These are phyloP conservation scores for Brassica incana DNA, from an alignment of 345 rosid genomes.

Conservation along the genomic window DNA sequence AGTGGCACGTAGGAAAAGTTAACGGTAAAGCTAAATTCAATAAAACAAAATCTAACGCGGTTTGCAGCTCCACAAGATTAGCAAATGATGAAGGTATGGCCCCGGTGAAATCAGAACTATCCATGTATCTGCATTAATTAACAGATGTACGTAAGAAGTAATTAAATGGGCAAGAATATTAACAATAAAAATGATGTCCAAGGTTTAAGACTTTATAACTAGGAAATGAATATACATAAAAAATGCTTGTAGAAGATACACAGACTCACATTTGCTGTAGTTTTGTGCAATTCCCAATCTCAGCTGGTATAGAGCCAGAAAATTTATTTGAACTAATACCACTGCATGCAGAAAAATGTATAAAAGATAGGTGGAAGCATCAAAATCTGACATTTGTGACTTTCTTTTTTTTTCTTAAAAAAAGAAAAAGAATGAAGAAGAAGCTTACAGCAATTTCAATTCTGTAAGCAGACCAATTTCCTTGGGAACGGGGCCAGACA, in stretches of 20 bases:
- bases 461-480: constrained; percentile 44
- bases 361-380: background rate
- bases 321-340: constrained; percentile 56
- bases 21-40: background rate
- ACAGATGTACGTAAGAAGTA: constrained; percentile 17
- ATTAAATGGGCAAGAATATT: no score
- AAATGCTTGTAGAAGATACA: no score
- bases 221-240: no score
- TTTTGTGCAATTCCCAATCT: constrained; percentile 56
- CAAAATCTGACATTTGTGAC: background rate
- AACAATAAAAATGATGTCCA: no score
- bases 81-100: constrained; percentile 57
- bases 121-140: constrained; percentile 46
- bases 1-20: no score
- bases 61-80: constrained; percentile 32
- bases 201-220: no score
- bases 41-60: constrained; percentile 25
- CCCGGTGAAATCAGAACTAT: constrained; percentile 61
- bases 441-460: constrained; percentile 51
- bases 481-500: constrained; percentile 66
- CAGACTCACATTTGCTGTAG: constrained; percentile 59
- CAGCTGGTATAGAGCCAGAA: constrained; percentile 63
- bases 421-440: background rate
- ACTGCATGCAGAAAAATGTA: constrained; percentile 35
- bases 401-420: background rate